Evolutionary conservation across 2,329 filamentous ascomycete species (phyloP).

Genomic region (Pseudocercospora fijiensis): DNA sequence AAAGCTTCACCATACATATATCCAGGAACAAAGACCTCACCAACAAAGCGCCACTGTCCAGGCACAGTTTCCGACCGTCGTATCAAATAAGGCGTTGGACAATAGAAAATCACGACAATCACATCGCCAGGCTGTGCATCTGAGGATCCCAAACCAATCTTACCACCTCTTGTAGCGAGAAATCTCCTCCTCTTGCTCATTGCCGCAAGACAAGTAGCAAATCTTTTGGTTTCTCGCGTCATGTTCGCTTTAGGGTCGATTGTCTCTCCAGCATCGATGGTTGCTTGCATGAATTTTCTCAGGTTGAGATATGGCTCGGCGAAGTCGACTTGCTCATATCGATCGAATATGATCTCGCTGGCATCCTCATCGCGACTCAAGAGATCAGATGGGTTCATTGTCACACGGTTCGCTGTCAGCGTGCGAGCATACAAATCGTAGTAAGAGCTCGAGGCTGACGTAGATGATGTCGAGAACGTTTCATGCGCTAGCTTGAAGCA

Average conservation of each 20-base stretch:
- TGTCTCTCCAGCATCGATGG: neutral
- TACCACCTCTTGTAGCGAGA: conserved; percentile 1
- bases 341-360: neutral
- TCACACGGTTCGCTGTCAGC: conserved; percentile 6
- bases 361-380: neutral
- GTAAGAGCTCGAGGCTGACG: neutral
- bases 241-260: neutral
- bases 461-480: neutral
- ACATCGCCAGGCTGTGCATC: conserved; percentile 1
- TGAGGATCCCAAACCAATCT: conserved; percentile 1
- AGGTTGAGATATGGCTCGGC: neutral
- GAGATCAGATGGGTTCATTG: neutral
- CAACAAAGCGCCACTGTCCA: conserved; percentile 1
- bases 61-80: neutral
- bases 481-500: neutral
- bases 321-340: neutral
- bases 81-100: conserved; percentile 5
- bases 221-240: neutral
- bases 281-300: neutral
- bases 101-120: conserved; percentile 4
- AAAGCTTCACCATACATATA: conserved; percentile 10
- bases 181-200: neutral
- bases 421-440: conserved; percentile 10
- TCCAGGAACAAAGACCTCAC: neutral
- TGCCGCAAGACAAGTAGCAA: neutral